Percentiles rank a stretch among this genome's conserved stretches.
phyloP scores from a whole-genome alignment of 2,329 filamentous ascomycete genomes.

The Xylaria sp. region DNA sequence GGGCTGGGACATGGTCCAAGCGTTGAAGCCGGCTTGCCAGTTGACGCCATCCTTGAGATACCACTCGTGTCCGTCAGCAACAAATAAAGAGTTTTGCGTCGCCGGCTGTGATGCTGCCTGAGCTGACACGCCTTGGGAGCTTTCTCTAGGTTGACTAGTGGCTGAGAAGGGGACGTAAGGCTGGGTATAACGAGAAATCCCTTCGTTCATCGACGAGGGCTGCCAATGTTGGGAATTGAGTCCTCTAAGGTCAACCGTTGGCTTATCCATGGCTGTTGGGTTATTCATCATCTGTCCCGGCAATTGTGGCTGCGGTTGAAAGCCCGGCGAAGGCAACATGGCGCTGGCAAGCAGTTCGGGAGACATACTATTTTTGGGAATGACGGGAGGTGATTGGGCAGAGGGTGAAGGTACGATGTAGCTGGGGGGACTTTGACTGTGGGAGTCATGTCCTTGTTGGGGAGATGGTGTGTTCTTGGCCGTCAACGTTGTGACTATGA shows the following conservation, averaged over 20 bases:
- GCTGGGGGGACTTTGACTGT: conserved; percentile 53
- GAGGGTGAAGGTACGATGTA: conserved; percentile 49
- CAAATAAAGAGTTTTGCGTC: conserved; percentile 51
- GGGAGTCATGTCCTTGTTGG: conserved; percentile 48
- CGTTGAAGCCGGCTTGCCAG: conserved; percentile 68
- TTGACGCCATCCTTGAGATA: conserved; percentile 67
- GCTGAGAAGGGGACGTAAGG: conserved; percentile 43
- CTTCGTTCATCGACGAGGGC: conserved; percentile 42
- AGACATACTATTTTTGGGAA: conserved; percentile 44
- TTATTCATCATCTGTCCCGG: conserved; percentile 39
- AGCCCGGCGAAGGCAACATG: conserved; percentile 41
- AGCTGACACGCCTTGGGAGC: conserved; percentile 31
- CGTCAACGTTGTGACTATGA: conserved; percentile 40
- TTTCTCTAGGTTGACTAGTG: conserved; percentile 36
- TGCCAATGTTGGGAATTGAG: conserved; percentile 44
- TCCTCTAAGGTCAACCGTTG: conserved; percentile 38
- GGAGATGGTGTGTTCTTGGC: conserved; percentile 41
- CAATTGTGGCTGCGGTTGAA: conserved; percentile 41
- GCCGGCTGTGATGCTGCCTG: conserved; percentile 44
- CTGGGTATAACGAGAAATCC: conserved; percentile 48
- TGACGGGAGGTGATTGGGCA: conserved; percentile 44
- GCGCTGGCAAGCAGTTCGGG: conserved; percentile 46
- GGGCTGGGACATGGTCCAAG: conserved; percentile 58
- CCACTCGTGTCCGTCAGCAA: conserved; percentile 66
- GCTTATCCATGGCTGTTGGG: conserved; percentile 40